Evolutionary conservation across 305 asterid species (phyloP).

Genomic region (Vinca major): DNA sequence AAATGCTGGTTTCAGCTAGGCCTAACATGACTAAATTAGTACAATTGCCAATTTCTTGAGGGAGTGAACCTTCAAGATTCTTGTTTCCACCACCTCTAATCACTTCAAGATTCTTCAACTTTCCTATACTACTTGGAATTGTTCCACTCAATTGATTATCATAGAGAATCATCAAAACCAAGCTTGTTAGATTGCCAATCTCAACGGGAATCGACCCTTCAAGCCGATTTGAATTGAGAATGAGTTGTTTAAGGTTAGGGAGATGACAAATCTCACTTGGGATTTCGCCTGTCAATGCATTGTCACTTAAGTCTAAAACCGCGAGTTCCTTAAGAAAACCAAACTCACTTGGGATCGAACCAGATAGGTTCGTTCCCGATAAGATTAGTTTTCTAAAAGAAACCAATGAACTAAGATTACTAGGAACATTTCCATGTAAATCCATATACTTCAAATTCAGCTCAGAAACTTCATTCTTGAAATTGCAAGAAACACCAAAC

Average conservation of each 20-base stretch:
- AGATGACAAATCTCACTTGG: slow-evolving; percentile 37
- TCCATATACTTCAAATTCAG: slow-evolving; percentile 51
- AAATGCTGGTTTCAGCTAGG: too few relatives aligned
- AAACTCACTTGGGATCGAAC: slow-evolving; percentile 45
- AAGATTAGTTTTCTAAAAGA: slow-evolving; percentile 44
- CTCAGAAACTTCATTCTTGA: slow-evolving; percentile 41
- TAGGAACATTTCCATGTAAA: slow-evolving; percentile 47
- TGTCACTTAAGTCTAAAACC: slow-evolving; percentile 58
- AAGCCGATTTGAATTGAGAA: slow-evolving; percentile 46
- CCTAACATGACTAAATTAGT: too few relatives aligned
- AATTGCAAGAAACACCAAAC: slow-evolving; percentile 63
- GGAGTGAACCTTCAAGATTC: slow-evolving; percentile 60
- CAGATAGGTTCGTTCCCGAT: slow-evolving; percentile 65
- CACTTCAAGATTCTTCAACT: slow-evolving; percentile 44
- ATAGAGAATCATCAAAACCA: slow-evolving; percentile 38
- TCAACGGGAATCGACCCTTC: slow-evolving; percentile 47
- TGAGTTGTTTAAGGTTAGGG: slow-evolving; percentile 39
- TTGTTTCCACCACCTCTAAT: slow-evolving; percentile 88
- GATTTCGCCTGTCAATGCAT: slow-evolving; percentile 56
- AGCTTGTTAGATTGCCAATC: slow-evolving; percentile 44
- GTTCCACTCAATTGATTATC: slow-evolving; percentile 62
- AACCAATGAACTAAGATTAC: slow-evolving; percentile 35
- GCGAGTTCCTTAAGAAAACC: slow-evolving; percentile 34
- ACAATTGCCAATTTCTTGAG: slow-evolving; percentile 69
- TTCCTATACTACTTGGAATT: slow-evolving; percentile 54